Evolutionary conservation across 148 eudicot genomes (phyloP), one percentile per base, ranked within the genome.

Genomic region (Camellia japonica): DNA sequence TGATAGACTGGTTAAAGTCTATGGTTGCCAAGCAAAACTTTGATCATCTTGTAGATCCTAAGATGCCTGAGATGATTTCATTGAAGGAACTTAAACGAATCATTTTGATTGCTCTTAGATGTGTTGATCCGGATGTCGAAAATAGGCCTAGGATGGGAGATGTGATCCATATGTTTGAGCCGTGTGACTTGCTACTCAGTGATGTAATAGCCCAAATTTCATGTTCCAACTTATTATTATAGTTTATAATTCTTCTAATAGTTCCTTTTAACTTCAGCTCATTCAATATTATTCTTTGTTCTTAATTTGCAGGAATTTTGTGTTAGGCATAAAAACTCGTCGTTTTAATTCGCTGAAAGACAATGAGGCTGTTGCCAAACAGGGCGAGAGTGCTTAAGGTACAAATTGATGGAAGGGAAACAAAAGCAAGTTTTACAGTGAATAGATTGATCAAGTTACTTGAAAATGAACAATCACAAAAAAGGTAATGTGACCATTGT

Each of bases 1-100:
- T 23, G 23, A 23, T 23, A 23, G 4, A 16, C 11, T 70, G 90
- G 88, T 56, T 87, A 58, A 89, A 23, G 23, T 23, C 23, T 23
- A 23, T 23, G 23, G 23, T 23, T 23, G 23, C 23, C 23, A 23
- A 23, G 82, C 44, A 69, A 58, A 71, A 81, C 1, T 74, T 38
- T 4, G 81, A 82, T 8, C 46, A 51, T 0, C 65, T 87, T 18
- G 4, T 82, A 18, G 91, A 89, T 74, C 82, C 23, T 23, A 23
- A 23, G 23, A 23, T 23, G 23, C 23, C 23, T 23, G 23, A 23
- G 23, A 0, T 23, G 23, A 23, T 23, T 23, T 23, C 23, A 23
- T 23, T 23, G 23, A 23, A 23, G 23, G 23, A 23, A 23, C 23
- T 23, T 23, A 23, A 23, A 23, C 23, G 23, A 23, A 23, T 23